These are phyloP conservation scores for Verticillium alfalfae DNA, from an alignment of 2,329 filamentous ascomycete genomes.

Conservation along the genomic window DNA sequence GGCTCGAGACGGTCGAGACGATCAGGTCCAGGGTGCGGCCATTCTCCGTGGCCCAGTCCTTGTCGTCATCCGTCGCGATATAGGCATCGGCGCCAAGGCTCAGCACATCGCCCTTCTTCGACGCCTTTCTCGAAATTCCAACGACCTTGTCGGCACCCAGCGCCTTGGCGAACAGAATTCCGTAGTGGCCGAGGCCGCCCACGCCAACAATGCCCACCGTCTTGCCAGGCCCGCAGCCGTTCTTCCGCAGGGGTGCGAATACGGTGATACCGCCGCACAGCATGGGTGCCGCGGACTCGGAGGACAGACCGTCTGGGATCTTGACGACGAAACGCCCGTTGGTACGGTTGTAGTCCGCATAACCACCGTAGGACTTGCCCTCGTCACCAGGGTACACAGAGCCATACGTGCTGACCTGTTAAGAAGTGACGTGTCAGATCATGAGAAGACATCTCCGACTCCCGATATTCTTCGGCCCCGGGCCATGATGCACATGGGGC, in stretches of 20 bases:
- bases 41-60: slow-evolving; percentile 49
- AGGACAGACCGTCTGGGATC: slow-evolving; percentile 34
- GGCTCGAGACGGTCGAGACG: slow-evolving; percentile 47
- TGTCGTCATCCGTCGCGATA: slow-evolving; percentile 37
- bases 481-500: too few relatives aligned
- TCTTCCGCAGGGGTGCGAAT: slow-evolving; percentile 55
- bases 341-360: slow-evolving; percentile 26
- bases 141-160: slow-evolving; percentile 56
- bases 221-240: slow-evolving; percentile 62
- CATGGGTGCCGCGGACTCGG: slow-evolving; percentile 52
- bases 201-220: slow-evolving; percentile 62
- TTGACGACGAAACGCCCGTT: slow-evolving; percentile 41
- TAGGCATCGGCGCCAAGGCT: slow-evolving; percentile 51
- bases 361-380: slow-evolving; percentile 55
- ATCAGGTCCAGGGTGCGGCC: slow-evolving; percentile 50
- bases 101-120: slow-evolving; percentile 49
- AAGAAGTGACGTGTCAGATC: slow-evolving; percentile 17
- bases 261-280: slow-evolving; percentile 67
- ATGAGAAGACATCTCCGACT: not conserved
- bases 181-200: slow-evolving; percentile 65
- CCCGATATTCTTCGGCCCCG: not conserved
- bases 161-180: slow-evolving; percentile 62
- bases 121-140: slow-evolving; percentile 49
- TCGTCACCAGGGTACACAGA: slow-evolving; percentile 54
- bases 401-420: slow-evolving; percentile 47